These are phyloP conservation scores for Puccinia hordei DNA, from an alignment of 1,284 basidiomycete genomes.

Conservation along the genomic window DNA sequence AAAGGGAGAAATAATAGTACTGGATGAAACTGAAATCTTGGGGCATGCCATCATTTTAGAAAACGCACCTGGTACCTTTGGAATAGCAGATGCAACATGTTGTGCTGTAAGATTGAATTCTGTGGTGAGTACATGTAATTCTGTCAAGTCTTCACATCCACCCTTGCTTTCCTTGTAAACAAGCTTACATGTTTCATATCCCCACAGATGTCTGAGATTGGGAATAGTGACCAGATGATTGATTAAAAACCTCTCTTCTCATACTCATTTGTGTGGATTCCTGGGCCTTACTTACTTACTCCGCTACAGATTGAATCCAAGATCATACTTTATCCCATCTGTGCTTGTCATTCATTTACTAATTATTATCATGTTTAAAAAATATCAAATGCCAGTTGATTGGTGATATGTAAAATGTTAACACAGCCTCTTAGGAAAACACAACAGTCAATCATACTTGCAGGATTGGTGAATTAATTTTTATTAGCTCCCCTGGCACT, in stretches of 20 bases:
- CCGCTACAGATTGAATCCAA: no score
- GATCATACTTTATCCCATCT: no score
- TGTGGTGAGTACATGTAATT: conserved; percentile 13
- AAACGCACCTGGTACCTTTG: conserved; percentile 31
- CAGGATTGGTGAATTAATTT: no score
- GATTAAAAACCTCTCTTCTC: background rate
- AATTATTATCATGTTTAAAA: no score
- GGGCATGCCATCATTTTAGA: conserved; percentile 24
- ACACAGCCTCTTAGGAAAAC: no score
- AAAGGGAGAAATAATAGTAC: background rate
- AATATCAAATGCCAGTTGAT: no score
- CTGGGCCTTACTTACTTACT: no score
- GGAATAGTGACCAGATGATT: background rate
- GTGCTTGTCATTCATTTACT: no score
- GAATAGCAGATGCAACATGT: conserved; percentile 20
- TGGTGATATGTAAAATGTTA: no score
- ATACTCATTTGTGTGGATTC: no score
- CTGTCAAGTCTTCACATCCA: background rate
- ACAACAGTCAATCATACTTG: no score
- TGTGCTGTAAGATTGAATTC: conserved; percentile 24
- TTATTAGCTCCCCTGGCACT: no score
- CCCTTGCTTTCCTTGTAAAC: background rate
- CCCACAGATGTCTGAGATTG: background rate
- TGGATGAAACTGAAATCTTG: conserved; percentile 9
- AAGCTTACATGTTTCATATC: background rate